Evolutionary conservation across 2,329 filamentous ascomycete species (phyloP).

Genomic region (Neofusicoccum ribis): DNA sequence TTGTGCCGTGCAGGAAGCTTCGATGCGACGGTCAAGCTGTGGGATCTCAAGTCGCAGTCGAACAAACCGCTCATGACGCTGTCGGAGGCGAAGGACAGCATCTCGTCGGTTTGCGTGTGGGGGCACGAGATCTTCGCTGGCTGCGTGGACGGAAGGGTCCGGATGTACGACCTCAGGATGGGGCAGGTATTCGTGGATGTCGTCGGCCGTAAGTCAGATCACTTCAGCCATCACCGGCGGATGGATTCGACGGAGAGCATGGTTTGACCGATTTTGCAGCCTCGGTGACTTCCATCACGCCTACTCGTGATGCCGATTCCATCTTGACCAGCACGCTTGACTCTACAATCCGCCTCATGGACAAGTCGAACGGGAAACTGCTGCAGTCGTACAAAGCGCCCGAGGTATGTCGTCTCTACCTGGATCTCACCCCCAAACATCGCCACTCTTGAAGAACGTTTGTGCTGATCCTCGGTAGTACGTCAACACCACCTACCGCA

Average conservation of each 20-base stretch:
- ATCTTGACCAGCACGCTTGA: slow-evolving; percentile 76
- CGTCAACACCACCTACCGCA: slow-evolving; percentile 46
- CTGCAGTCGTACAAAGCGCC: slow-evolving; percentile 67
- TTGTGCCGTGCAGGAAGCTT: slow-evolving; percentile 55
- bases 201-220: slow-evolving; percentile 52
- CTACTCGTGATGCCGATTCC: slow-evolving; percentile 72
- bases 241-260: neutral
- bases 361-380: slow-evolving; percentile 71
- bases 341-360: slow-evolving; percentile 75
- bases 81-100: slow-evolving; percentile 69
- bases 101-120: slow-evolving; percentile 48
- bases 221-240: slow-evolving; percentile 23
- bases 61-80: slow-evolving; percentile 71
- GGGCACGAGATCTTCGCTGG: slow-evolving; percentile 64
- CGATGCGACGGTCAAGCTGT: slow-evolving; percentile 74
- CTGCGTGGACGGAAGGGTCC: slow-evolving; percentile 80
- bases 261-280: neutral
- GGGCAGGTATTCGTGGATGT: slow-evolving; percentile 71
- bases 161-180: slow-evolving; percentile 80
- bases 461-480: slow-evolving; percentile 22
- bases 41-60: slow-evolving; percentile 45
- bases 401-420: neutral
- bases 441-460: neutral
- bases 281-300: slow-evolving; percentile 72
- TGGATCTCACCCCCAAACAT: neutral